These are phyloP conservation scores for Inonotus obliquus DNA, from an alignment of 1,284 basidiomycete genomes.

Conservation along the genomic window DNA sequence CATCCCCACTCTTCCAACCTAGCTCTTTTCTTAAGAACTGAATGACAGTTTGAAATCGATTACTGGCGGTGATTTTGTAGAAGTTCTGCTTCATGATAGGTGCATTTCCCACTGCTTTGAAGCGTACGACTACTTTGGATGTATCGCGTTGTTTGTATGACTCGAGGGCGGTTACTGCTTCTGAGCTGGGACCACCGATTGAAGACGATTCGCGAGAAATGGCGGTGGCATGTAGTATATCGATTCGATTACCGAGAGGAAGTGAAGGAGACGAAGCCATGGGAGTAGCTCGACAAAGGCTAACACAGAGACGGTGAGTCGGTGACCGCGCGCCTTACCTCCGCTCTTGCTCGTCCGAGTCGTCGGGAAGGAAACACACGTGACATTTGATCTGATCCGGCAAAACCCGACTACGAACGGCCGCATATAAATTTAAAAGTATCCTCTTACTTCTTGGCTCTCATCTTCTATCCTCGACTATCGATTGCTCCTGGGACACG, in stretches of 20 bases:
- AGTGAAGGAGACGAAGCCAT: not conserved
- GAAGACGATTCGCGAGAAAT: not conserved
- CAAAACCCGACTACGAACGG: not conserved
- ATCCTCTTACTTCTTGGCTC: not conserved
- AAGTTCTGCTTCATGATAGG: slow-evolving; percentile 99
- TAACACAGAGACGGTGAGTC: too few species aligned
- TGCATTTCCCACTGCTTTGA: slow-evolving; percentile 98
- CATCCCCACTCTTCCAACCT: slow-evolving; percentile 83
- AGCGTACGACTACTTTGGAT: slow-evolving; percentile 90
- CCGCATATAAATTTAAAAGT: slow-evolving; percentile 5
- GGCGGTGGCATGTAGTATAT: not conserved
- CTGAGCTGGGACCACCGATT: slow-evolving; percentile 25
- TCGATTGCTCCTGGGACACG: not conserved
- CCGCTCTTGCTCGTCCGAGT: too few species aligned
- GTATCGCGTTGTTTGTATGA: slow-evolving; percentile 82
- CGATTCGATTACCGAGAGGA: not conserved
- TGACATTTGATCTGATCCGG: not conserved
- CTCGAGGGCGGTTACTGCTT: slow-evolving; percentile 69
- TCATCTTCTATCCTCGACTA: not conserved
- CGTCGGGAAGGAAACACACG: not conserved
- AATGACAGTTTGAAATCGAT: slow-evolving; percentile 94
- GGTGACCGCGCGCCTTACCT: too few species aligned
- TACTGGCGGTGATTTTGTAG: slow-evolving; percentile 95
- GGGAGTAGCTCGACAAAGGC: not conserved
- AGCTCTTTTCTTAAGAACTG: slow-evolving; percentile 90